Conservation (phyloP, 1,139 yeast species). For the Pichia terricola region DNA sequence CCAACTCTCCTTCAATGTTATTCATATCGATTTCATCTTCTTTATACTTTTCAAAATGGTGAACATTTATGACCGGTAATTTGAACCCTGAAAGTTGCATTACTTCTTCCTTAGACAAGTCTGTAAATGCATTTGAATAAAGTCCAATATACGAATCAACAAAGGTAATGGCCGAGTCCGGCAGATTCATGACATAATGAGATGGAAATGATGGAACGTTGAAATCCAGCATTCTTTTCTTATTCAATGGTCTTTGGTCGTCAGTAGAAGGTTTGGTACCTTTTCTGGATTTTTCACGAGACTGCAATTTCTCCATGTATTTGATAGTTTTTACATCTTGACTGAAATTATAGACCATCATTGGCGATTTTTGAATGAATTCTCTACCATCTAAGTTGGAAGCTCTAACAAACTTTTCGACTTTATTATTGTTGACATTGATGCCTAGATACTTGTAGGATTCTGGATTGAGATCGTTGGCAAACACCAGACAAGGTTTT, state of each 20-base stretch:
- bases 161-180: conserved; percentile 87
- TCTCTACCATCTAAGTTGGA: conserved; percentile 76
- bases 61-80: conserved; percentile 75
- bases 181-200: conserved; percentile 91
- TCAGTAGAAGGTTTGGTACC: neutral
- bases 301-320: conserved; percentile 17
- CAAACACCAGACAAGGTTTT: conserved; percentile 67
- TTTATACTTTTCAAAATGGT: conserved; percentile 84
- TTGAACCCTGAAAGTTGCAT: conserved; percentile 35
- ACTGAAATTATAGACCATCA: conserved; percentile 19
- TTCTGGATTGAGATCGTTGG: conserved; percentile 90
- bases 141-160: conserved; percentile 68
- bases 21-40: conserved; percentile 62
- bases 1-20: conserved; percentile 45
- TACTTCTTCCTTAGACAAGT: conserved; percentile 28
- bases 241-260: conserved; percentile 9
- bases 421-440: conserved; percentile 61
- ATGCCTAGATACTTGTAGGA: conserved; percentile 59
- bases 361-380: conserved; percentile 57
- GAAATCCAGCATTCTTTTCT: conserved; percentile 22
- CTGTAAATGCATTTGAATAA: conserved; percentile 34
- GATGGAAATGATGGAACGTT: conserved; percentile 51
- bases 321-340: conserved; percentile 10
- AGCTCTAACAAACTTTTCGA: conserved; percentile 47
- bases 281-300: conserved; percentile 18